Conservation (phyloP, 1,284 basidiomycete genomes). For the Tilletiaria anomala region DNA sequence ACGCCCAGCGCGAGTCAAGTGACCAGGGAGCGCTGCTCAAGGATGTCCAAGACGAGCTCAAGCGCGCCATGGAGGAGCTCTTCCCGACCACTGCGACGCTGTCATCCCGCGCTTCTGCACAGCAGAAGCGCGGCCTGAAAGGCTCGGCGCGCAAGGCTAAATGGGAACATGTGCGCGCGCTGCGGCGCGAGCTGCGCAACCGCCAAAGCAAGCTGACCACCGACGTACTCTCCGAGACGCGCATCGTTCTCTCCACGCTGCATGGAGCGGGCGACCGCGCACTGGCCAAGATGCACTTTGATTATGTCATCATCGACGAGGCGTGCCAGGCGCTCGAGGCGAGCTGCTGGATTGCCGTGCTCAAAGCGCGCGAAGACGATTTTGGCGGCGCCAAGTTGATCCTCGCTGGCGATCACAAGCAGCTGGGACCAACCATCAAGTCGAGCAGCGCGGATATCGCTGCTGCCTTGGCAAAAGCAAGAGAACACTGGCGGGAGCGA, state of each 20-base stretch:
- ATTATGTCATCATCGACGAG: constrained; percentile 87
- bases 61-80: neutral
- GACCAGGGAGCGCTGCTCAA: constrained; percentile 1
- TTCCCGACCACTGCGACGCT: no score
- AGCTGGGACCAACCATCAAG: constrained; percentile 72
- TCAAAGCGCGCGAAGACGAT: constrained; percentile 46
- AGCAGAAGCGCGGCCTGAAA: constrained; percentile 39
- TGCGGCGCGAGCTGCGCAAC: constrained; percentile 84
- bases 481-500: constrained; percentile 18
- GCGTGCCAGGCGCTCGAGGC: constrained; percentile 85
- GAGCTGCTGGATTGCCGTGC: constrained; percentile 87
- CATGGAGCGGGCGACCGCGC: constrained; percentile 46
- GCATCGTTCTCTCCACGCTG: neutral
- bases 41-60: constrained; percentile 1
- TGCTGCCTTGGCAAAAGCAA: constrained; percentile 1
- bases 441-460: constrained; percentile 4
- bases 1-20: constrained; percentile 25
- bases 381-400: constrained; percentile 9
- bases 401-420: constrained; percentile 41
- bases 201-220: constrained; percentile 82
- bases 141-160: constrained; percentile 68
- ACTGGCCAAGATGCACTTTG: constrained; percentile 47
- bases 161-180: constrained; percentile 77
- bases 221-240: constrained; percentile 54
- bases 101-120: neutral